These are phyloP conservation scores for Anthostomella pinea DNA, from an alignment of 2,329 filamentous ascomycete genomes.

Conservation along the genomic window DNA sequence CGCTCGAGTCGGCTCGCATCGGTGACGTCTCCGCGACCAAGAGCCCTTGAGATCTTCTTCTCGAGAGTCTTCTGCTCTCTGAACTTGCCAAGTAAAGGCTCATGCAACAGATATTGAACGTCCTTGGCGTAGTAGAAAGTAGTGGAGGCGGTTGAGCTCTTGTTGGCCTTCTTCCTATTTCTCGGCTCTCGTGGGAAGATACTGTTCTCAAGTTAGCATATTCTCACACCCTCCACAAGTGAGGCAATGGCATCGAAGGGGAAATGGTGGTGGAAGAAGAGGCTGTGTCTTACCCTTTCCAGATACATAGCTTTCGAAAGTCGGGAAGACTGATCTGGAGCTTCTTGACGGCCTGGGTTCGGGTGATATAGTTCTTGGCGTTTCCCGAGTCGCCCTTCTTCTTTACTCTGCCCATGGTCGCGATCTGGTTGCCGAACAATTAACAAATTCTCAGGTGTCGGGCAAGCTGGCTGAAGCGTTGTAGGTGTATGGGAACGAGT, in stretches of 20 bases:
- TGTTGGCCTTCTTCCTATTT: slow-evolving; percentile 95
- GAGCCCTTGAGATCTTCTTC: slow-evolving; percentile 93
- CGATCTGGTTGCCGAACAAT: slow-evolving; percentile 12
- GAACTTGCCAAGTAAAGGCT: slow-evolving; percentile 91
- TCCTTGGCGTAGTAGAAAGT: slow-evolving; percentile 94
- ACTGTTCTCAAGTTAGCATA: slow-evolving; percentile 15
- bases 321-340: slow-evolving; percentile 95
- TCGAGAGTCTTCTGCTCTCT: slow-evolving; percentile 94
- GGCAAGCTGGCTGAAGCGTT: no score
- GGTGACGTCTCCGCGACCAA: slow-evolving; percentile 85
- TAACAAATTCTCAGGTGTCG: no score
- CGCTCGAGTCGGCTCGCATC: slow-evolving; percentile 84
- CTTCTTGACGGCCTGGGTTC: slow-evolving; percentile 95
- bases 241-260: not conserved
- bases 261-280: not conserved
- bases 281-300: slow-evolving; percentile 65
- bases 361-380: slow-evolving; percentile 97
- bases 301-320: slow-evolving; percentile 97
- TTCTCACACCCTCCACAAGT: not conserved
- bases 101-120: slow-evolving; percentile 96
- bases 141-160: slow-evolving; percentile 83
- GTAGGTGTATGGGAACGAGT: no score
- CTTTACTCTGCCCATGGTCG: slow-evolving; percentile 72
- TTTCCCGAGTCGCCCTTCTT: slow-evolving; percentile 90
- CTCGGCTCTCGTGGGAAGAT: slow-evolving; percentile 97